A percentile compares a stretch with the other conserved stretches of the same genome.
Conservation (phyloP, 2,329 filamentous ascomycete genomes). For the Lasiodiplodia sp. region DNA sequence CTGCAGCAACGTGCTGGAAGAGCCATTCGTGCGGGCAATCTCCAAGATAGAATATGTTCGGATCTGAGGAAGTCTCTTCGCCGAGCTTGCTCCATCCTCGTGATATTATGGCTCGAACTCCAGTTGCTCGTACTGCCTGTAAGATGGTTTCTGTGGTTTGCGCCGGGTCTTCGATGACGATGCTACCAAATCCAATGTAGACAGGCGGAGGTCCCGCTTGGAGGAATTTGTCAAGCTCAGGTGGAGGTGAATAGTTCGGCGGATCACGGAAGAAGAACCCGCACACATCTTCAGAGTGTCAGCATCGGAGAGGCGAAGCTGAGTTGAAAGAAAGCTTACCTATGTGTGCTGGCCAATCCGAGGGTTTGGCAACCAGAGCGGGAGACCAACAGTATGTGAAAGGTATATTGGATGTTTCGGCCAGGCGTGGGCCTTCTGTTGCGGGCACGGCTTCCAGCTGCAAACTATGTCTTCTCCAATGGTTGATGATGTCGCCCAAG, state of each 20-base stretch:
- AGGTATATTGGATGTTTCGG: constrained; percentile 48
- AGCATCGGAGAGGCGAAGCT: background rate
- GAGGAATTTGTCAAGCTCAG: constrained; percentile 54
- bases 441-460: constrained; percentile 55
- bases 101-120: constrained; percentile 59
- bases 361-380: constrained; percentile 50
- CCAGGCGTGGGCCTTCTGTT: constrained; percentile 47
- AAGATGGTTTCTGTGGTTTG: constrained; percentile 55
- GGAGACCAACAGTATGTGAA: constrained; percentile 58
- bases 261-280: constrained; percentile 56
- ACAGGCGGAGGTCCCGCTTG: constrained; percentile 56
- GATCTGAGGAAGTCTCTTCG: constrained; percentile 31
- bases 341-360: constrained; percentile 51
- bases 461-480: constrained; percentile 47
- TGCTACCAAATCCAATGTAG: constrained; percentile 65
- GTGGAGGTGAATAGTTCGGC: constrained; percentile 49
- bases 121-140: constrained; percentile 49
- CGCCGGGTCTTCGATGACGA: constrained; percentile 61
- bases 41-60: constrained; percentile 58
- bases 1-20: constrained; percentile 62
- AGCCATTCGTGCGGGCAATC: constrained; percentile 66
- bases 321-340: constrained; percentile 32
- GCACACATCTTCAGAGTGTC: constrained; percentile 38
- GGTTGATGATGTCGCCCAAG: constrained; percentile 57
- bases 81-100: constrained; percentile 60